phyloP scores from a whole-genome alignment of 305 asterid genomes.

The Fraxinus nigra region DNA sequence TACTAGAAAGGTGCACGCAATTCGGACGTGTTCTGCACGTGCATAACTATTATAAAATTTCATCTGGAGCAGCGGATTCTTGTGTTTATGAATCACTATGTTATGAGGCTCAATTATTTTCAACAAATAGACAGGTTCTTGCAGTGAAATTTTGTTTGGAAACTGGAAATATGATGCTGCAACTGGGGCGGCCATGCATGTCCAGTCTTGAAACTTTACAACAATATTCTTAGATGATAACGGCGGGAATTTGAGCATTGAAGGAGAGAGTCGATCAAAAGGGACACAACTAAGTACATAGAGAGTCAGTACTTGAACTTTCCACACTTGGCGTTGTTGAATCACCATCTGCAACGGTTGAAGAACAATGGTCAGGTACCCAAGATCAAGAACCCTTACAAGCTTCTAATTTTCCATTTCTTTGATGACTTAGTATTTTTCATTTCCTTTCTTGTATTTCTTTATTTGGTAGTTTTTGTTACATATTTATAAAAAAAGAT shows the following conservation, averaged over 20 bases:
- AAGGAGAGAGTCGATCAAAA: slow-evolving; percentile 76
- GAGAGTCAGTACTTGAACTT: slow-evolving; percentile 36
- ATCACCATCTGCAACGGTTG: slow-evolving; percentile 53
- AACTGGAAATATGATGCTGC: no score
- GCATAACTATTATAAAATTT: no score
- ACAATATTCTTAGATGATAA: slow-evolving; percentile 52
- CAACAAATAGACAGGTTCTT: no score
- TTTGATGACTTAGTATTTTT: neutral
- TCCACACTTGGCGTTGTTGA: slow-evolving; percentile 51
- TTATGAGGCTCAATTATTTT: no score
- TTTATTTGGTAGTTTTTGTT: neutral
- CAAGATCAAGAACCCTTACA: slow-evolving; percentile 74
- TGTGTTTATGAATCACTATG: no score
- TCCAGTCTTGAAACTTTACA: no score
- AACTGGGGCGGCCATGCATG: no score
- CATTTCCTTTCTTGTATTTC: neutral
- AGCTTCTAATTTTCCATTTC: slow-evolving; percentile 26
- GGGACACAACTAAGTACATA: slow-evolving; percentile 45
- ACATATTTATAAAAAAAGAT: neutral
- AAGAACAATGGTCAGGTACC: slow-evolving; percentile 49
- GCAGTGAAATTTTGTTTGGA: no score
- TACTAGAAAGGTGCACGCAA: no score
- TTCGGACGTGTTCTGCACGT: no score
- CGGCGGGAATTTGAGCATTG: slow-evolving; percentile 57
- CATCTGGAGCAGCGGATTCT: no score